Conservation (phyloP, 106 monocot genomes). For the Apostasia shenzhenica region DNA sequence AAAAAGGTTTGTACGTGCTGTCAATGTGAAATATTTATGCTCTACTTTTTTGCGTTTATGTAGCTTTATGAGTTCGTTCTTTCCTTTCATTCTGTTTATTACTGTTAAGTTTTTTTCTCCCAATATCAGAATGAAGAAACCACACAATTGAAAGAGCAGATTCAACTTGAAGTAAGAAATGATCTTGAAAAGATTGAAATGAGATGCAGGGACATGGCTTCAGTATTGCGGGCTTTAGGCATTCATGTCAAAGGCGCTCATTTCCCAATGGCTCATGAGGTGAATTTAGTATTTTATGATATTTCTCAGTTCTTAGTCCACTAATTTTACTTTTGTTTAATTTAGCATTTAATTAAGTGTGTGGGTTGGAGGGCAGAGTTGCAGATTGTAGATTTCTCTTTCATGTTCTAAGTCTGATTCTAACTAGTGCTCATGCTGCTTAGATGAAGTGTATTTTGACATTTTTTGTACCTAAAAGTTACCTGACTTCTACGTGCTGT, state of each 20-base stretch:
- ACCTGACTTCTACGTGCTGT: too few relatives aligned
- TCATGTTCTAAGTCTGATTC: too few relatives aligned
- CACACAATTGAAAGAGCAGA: slow-evolving; percentile 61
- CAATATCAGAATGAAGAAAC: slow-evolving; percentile 67
- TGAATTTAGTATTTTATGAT: slow-evolving; percentile 7
- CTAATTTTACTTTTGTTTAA: too few relatives aligned
- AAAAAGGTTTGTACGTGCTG: slow-evolving; percentile 53
- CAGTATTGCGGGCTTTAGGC: slow-evolving; percentile 69
- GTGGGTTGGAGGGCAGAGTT: too few relatives aligned
- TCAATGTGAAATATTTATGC: background rate
- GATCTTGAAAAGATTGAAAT: slow-evolving; percentile 60
- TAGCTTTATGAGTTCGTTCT: background rate
- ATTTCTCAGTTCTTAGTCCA: background rate
- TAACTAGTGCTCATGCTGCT: too few relatives aligned
- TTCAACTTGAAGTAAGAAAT: slow-evolving; percentile 53
- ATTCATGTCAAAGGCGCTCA: slow-evolving; percentile 51
- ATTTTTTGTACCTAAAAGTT: too few relatives aligned
- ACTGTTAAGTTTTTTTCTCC: too few relatives aligned
- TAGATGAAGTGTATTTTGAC: too few relatives aligned
- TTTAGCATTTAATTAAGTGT: too few relatives aligned
- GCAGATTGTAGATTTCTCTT: too few relatives aligned
- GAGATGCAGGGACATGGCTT: slow-evolving; percentile 65
- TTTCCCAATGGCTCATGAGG: slow-evolving; percentile 47
- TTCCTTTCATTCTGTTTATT: background rate
- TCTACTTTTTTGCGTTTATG: background rate